Evolutionary conservation across 768 basidiomycete species (phyloP), one percentile per base, ranked within the genome.

Genomic region (Termitomyces sp.): DNA sequence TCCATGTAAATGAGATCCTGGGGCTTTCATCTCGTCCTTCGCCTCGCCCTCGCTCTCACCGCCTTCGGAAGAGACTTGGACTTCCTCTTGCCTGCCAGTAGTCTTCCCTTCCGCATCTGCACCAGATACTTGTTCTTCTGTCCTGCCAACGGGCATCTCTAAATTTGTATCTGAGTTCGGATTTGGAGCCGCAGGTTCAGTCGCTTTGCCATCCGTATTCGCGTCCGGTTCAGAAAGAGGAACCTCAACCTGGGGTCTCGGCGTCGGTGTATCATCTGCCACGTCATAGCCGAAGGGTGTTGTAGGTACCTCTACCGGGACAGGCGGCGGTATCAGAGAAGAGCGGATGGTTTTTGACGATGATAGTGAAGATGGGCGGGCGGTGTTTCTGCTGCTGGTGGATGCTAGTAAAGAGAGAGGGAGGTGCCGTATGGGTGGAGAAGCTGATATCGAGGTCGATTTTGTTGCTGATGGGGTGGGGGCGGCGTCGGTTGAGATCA

Each of bases 201-300:
- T 35, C 3, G 21, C 5, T 23, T 11, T 35, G 17, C 8, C 23
- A 25, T 37, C 21, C 16, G 1, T 16, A n/a, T 50, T 23, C 7
- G 2, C 23, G 37, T 50, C 23, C 3, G 35, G 5, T 11, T 1
- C 37, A n/a, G 11, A 4, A n/a, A 25, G 11, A 11, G 49, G 25
- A 27, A 21, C 35, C 17, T 27, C 37, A 5, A 4, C 17, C 10
- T 50, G 52, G 8, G 53, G 41, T n/a, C 34, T 39, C 10, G 43
- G 27, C 3, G 52, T 49, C 4, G 46, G 52, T 25, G 37, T 23
- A 16, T 16, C 58, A 30, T 39, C 50, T 32, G n/a, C 19, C 7
- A 35, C 44, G 21, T 46, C 32, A 21, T 56, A 51, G 12, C 46
- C 48, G 8, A 57, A 60, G 0, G 59, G 56, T 8, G 59, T 60